Conservation (phyloP, 257 asterid genomes). For the Nicotiana paniculata region DNA sequence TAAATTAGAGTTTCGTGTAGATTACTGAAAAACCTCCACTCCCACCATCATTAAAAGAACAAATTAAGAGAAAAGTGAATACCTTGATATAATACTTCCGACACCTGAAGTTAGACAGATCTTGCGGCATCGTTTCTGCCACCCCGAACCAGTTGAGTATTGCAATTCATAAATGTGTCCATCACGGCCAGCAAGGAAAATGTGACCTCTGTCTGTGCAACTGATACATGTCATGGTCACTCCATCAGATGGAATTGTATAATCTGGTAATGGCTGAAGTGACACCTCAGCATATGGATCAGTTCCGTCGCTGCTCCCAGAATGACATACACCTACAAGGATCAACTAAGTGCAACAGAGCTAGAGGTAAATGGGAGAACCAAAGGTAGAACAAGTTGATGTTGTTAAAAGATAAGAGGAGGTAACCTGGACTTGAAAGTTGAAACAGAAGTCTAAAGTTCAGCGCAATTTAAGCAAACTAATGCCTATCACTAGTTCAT, state of each 20-base stretch:
- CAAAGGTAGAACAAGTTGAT: background rate
- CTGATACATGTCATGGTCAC: conserved; percentile 96
- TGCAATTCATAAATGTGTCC: conserved; percentile 91
- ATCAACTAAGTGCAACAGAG: conserved; percentile 54
- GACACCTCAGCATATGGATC: conserved; percentile 89
- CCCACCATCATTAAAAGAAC: background rate
- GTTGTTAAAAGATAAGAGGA: background rate
- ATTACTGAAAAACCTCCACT: background rate
- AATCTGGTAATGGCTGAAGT: conserved; percentile 87
- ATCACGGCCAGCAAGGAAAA: conserved; percentile 94
- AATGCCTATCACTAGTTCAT: background rate
- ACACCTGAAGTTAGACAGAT: conserved; percentile 84
- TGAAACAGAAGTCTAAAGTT: background rate
- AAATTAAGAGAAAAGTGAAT: conserved; percentile 8
- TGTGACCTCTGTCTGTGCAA: conserved; percentile 78
- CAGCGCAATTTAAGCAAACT: background rate
- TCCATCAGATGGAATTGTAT: conserved; percentile 88
- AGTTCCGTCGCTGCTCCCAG: conserved; percentile 75
- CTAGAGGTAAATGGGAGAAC: conserved; percentile 7
- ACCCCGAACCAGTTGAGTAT: conserved; percentile 88
- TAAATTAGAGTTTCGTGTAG: background rate
- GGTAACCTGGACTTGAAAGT: background rate
- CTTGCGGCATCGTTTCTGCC: conserved; percentile 92
- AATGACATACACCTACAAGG: conserved; percentile 94
- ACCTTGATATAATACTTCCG: conserved; percentile 91